These are phyloP conservation scores for Trichoderma oligosporum DNA, from an alignment of 2,329 filamentous ascomycete genomes.

Conservation along the genomic window DNA sequence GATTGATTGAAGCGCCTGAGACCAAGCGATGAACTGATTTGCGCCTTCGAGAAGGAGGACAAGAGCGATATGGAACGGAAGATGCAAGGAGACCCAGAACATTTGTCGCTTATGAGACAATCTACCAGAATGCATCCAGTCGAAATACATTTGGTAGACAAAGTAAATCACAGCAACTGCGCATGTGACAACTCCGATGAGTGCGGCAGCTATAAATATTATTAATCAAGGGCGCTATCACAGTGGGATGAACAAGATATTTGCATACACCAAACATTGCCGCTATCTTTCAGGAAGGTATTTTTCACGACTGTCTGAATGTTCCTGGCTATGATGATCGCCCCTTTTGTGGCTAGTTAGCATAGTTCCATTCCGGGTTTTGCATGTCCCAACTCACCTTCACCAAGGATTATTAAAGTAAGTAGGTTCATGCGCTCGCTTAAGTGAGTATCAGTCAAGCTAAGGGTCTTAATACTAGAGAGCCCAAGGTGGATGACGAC, in stretches of 20 bases:
- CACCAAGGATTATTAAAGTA: constrained; percentile 63
- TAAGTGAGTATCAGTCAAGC: constrained; percentile 59
- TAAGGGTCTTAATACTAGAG: constrained; percentile 35
- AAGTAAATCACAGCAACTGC: constrained; percentile 42
- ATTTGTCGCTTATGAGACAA: constrained; percentile 56
- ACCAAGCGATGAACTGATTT: constrained; percentile 52
- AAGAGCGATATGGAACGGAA: constrained; percentile 60
- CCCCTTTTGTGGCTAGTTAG: background rate
- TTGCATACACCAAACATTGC: no score
- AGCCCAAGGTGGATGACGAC: background rate
- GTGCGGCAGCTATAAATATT: constrained; percentile 17
- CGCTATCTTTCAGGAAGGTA: no score
- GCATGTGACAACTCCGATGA: constrained; percentile 40
- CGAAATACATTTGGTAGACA: constrained; percentile 48
- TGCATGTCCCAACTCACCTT: constrained; percentile 40
- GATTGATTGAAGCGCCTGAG: background rate
- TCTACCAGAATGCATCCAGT: constrained; percentile 62
- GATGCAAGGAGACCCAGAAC: constrained; percentile 54
- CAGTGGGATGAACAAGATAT: no score
- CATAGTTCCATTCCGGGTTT: background rate
- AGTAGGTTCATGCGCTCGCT: constrained; percentile 60
- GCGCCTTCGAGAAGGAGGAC: constrained; percentile 61
- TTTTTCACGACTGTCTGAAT: no score
- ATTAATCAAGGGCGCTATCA: background rate
- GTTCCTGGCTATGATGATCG: no score